Conservation (phyloP, 2,329 filamentous ascomycete genomes). For the Colletotrichum tofieldiae region DNA sequence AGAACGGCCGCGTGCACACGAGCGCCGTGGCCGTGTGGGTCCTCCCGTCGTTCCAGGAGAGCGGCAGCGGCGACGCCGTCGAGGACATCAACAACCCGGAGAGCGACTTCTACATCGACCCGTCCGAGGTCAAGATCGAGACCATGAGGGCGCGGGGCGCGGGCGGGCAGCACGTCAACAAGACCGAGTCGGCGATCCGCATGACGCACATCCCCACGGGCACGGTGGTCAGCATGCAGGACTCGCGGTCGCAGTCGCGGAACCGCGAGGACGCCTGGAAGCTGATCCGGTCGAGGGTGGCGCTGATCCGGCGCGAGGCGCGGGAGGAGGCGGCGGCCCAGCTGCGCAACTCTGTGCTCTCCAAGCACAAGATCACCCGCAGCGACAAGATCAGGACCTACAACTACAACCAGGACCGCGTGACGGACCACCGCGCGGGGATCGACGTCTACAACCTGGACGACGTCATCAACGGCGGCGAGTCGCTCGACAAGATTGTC, state of each 20-base stretch:
- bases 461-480: slow-evolving; percentile 82
- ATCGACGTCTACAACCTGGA: slow-evolving; percentile 85
- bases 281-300: slow-evolving; percentile 85
- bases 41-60: slow-evolving; percentile 83
- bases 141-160: slow-evolving; percentile 94
- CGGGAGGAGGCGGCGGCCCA: slow-evolving; percentile 85
- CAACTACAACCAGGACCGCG: slow-evolving; percentile 82
- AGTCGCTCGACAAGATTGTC: slow-evolving; percentile 82
- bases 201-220: slow-evolving; percentile 92
- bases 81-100: slow-evolving; percentile 83
- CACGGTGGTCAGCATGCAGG: slow-evolving; percentile 92
- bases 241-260: slow-evolving; percentile 89
- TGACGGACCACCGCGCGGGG: slow-evolving; percentile 90
- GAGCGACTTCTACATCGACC: slow-evolving; percentile 92
- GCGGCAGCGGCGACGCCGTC: slow-evolving; percentile 60
- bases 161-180: slow-evolving; percentile 98
- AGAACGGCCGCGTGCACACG: slow-evolving; percentile 92
- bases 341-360: slow-evolving; percentile 84
- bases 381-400: slow-evolving; percentile 97
- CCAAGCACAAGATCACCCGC: slow-evolving; percentile 85
- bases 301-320: slow-evolving; percentile 84
- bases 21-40: slow-evolving; percentile 94
- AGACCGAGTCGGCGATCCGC: slow-evolving; percentile 95
- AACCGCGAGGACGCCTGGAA: slow-evolving; percentile 93
- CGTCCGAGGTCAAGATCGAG: slow-evolving; percentile 85